Evolutionary conservation across 2,329 filamentous ascomycete species (phyloP).

Genomic region (Ustulina deusta): DNA sequence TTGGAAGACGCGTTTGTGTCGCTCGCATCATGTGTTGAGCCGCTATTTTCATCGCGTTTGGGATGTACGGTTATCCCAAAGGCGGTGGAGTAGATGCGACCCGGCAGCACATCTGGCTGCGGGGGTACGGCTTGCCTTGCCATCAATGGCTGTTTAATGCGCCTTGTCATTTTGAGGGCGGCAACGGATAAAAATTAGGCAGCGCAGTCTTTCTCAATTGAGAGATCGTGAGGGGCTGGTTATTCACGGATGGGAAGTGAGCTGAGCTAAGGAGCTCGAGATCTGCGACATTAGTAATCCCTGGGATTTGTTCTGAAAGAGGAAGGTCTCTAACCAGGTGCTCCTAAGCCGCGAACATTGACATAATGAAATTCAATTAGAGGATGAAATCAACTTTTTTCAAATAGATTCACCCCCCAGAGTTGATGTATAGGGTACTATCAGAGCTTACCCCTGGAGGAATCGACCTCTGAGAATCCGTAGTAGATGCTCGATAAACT

Average conservation of each 20-base stretch:
- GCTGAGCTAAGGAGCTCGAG: neutral
- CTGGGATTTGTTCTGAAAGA: conserved; percentile 24
- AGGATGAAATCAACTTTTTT: no score
- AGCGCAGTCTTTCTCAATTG: conserved; percentile 9
- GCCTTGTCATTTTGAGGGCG: conserved; percentile 44
- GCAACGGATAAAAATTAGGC: neutral
- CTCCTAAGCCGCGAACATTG: no score
- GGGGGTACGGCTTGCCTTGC: conserved; percentile 13
- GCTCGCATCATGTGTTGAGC: neutral
- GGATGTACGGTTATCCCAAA: conserved; percentile 48
- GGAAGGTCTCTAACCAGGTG: conserved; percentile 31
- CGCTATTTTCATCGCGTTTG: conserved; percentile 36
- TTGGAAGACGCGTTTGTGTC: conserved; percentile 31
- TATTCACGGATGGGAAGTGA: conserved; percentile 1
- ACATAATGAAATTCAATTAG: no score
- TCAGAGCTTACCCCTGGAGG: no score
- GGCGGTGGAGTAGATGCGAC: conserved; percentile 48
- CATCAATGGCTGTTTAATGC: conserved; percentile 27
- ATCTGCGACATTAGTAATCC: conserved; percentile 15
- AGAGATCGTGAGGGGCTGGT: neutral
- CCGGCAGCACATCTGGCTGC: conserved; percentile 34
- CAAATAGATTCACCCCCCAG: no score
- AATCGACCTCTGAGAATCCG: no score
- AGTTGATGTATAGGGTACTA: no score
- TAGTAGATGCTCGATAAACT: no score